Conservation (phyloP, 1,284 basidiomycete genomes). For the Athelia psychrophila region DNA sequence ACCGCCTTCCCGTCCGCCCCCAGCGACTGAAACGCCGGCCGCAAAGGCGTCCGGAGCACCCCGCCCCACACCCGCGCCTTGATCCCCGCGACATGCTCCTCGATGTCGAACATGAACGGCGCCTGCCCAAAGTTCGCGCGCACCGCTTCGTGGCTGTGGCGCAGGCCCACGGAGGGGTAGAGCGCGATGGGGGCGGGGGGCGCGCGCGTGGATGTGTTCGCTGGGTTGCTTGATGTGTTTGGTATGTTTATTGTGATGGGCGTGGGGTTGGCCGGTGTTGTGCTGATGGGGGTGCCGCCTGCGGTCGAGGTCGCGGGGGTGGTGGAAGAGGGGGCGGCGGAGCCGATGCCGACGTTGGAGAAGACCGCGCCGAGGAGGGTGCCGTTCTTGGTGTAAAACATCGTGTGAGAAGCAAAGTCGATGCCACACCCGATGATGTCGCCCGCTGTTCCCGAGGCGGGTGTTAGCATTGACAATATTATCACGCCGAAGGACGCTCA, state of each 20-base stretch:
- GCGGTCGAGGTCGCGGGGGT: conserved; percentile 2
- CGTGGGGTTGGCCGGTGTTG: too few relatives aligned
- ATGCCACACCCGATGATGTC: conserved; percentile 89
- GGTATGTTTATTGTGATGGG: too few relatives aligned
- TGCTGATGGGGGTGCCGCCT: too few relatives aligned
- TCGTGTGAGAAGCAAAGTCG: conserved; percentile 75
- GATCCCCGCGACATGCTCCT: conserved; percentile 70
- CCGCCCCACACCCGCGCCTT: conserved; percentile 60
- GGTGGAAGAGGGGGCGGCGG: conserved; percentile 2
- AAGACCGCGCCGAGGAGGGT: conserved; percentile 60
- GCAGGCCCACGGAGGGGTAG: conserved; percentile 86
- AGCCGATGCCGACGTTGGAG: not conserved
- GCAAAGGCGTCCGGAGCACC: conserved; percentile 54
- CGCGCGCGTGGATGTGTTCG: too few relatives aligned
- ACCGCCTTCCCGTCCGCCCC: conserved; percentile 12
- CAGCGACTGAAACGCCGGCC: conserved; percentile 18
- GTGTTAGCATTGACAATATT: too few relatives aligned
- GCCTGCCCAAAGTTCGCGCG: conserved; percentile 85
- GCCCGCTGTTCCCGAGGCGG: conserved; percentile 47
- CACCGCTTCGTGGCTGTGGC: conserved; percentile 69
- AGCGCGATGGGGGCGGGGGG: conserved; percentile 38
- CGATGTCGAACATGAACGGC: conserved; percentile 86
- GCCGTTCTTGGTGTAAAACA: conserved; percentile 92
- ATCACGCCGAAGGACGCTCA: not conserved
- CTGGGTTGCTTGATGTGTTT: too few relatives aligned